phyloP scores from a whole-genome alignment of 2,329 filamentous ascomycete genomes.

The Talaromyces marneffei region DNA sequence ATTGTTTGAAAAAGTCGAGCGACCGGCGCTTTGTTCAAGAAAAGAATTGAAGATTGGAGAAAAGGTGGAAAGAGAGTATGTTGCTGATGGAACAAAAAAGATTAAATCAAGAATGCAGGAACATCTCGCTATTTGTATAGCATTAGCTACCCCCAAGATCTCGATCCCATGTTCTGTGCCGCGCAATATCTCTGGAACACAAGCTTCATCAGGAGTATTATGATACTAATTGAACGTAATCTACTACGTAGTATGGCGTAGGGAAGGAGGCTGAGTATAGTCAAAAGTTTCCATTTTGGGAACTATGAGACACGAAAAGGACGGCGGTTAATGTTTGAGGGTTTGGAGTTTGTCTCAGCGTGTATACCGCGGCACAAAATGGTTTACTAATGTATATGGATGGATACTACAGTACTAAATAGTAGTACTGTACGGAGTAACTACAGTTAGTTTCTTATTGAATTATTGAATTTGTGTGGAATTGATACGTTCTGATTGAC shows the following conservation, averaged over 20 bases:
- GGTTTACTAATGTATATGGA: neutral
- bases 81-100: neutral
- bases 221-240: neutral
- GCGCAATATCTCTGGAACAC: neutral
- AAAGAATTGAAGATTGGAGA: neutral
- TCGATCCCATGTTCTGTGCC: neutral
- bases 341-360: neutral
- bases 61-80: neutral
- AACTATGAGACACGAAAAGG: constrained; percentile 4
- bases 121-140: neutral
- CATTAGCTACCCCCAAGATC: neutral
- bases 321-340: neutral
- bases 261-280: neutral
- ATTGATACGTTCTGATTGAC: neutral
- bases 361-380: neutral
- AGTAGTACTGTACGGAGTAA: no score
- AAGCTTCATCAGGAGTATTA: neutral
- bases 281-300: neutral
- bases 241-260: neutral
- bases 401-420: neutral
- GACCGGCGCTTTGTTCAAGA: neutral
- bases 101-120: neutral
- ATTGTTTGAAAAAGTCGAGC: neutral
- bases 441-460: no score
- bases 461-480: neutral